Base-by-base conservation (phyloP, 257 asterid genomes). In the Paraleonurus japonicus region DNA sequence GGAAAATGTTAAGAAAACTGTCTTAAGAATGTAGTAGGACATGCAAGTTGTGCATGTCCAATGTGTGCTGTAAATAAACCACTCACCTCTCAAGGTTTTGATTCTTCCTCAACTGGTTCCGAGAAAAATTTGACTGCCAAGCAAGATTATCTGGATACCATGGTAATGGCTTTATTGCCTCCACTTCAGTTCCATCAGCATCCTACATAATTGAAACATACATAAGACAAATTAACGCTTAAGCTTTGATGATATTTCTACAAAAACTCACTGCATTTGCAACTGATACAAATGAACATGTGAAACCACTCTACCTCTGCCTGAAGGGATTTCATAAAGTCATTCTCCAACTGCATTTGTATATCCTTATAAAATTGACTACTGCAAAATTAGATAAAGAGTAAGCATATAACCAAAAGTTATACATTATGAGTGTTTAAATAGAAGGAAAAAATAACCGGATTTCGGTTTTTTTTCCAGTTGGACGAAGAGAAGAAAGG, bases 131-230 rank as follows among this genome's bases (percentile, higher is more conserved):
- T 17, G 99, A 95, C 60, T 95, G 98, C 98, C 99, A 95, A 81
- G 98, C 98, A 35, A 92, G 93, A 79, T 95, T 88, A 45, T 89
- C 89, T 0, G 98, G 99, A 81, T 95, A 95, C 99, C 99, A 95
- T 39, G 91, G 94, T 70, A 95, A 79, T 35, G 95, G 96, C 73
- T 77, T 87, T 58, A 95, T 83, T 71, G 97, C 89, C 63, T 79
- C 95, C 77, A 88, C 85, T 76, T 83, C 95, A 80, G 62, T 76
- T 73, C 95, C 98, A 83, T 89, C 87, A 17, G 75, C 39, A 67
- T 83, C 90, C 99, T 95, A 70, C 69, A 75, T 22, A 12, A 83
- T 66, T 41, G 17, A 67, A 66, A 20, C n/a, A 41, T 35, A 55
- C 32, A 26, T 65, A 61, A 15, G 32, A 61, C 16, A 58, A 67